Conservation (phyloP, 176 grass and related monocot species). For the Oropetium thomaeum region DNA sequence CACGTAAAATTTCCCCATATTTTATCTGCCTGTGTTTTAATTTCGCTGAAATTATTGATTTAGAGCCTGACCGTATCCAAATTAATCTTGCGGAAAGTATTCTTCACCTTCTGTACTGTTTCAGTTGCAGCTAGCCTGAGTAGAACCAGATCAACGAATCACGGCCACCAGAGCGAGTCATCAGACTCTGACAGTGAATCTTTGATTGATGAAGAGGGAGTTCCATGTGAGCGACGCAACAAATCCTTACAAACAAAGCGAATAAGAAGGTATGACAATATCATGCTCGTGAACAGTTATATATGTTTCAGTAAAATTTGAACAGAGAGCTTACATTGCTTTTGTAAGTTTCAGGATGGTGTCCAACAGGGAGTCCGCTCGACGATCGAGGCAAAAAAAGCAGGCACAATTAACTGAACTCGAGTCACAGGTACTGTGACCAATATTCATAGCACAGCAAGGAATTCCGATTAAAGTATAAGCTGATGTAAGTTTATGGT, state of each 20-base stretch:
- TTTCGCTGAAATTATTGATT: background rate
- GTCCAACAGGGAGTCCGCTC: constrained; percentile 88
- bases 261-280: constrained; percentile 53
- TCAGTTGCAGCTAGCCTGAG: constrained; percentile 32
- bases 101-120: constrained; percentile 7
- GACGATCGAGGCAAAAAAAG: constrained; percentile 77
- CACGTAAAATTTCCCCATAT: background rate
- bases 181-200: constrained; percentile 69
- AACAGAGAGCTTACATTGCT: background rate
- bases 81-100: constrained; percentile 6
- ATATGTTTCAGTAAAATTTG: background rate
- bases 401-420: constrained; percentile 67
- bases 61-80: constrained; percentile 19
- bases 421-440: constrained; percentile 56
- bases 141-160: constrained; percentile 17
- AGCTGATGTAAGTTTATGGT: background rate
- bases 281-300: background rate
- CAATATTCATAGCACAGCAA: background rate
- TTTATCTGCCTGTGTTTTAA: background rate
- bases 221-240: constrained; percentile 40
- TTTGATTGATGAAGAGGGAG: constrained; percentile 31
- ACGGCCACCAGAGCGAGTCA: constrained; percentile 37
- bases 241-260: constrained; percentile 42
- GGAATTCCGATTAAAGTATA: background rate
- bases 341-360: constrained; percentile 60